Evolutionary conservation across 352 stramenopile genomes (phyloP), one percentile per base, ranked within the genome.

Genomic region (Phytophthora foliorum): DNA sequence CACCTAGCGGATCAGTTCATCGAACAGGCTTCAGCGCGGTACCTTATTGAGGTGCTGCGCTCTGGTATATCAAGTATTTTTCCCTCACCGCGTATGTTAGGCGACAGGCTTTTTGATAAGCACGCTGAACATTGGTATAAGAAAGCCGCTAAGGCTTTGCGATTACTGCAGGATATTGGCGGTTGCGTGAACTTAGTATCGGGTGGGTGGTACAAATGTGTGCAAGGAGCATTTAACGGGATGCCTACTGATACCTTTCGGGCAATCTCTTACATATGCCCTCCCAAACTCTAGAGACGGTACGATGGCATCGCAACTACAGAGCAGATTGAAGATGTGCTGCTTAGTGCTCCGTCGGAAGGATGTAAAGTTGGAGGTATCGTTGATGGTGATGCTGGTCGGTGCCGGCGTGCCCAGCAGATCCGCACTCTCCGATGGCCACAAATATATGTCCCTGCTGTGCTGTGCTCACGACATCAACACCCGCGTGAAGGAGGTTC

Each of bases 401-500:
- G 63, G 34, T 74, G 66, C 25, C 9, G 16, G 2, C 22, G 51
- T 6, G 58, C 58, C 0, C 32, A 49, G 1, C 19, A 25, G 8
- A 55, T 67, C 34, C 24, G 55, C n/a, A n/a, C n/a, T 1, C 21
- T 38, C 24, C 56, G 44, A 2, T 63, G 56, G 56, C 44, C n/a
- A n/a, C 56, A 1, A 45, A 49, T 4, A 55, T 63, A n/a, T 17
- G 7, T 63, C 55, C 19, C 29, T 63, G 4, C 55, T 41, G 16
- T 63, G 19, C 21, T 63, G 55, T 8, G 56, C 44, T 6, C 56
- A 63, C 17, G 56, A 63, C 16, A 54, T 63, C 22, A 74, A 69
- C 24, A 69, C 69, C 34, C 38, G 69, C 2, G 46, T 74, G 0
- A 70, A 74, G 22, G 17, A 46, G 10, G 67, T 67, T 11, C 14